Conservation (phyloP, 768 basidiomycete species). For the Rhizopogon roseolus region DNA sequence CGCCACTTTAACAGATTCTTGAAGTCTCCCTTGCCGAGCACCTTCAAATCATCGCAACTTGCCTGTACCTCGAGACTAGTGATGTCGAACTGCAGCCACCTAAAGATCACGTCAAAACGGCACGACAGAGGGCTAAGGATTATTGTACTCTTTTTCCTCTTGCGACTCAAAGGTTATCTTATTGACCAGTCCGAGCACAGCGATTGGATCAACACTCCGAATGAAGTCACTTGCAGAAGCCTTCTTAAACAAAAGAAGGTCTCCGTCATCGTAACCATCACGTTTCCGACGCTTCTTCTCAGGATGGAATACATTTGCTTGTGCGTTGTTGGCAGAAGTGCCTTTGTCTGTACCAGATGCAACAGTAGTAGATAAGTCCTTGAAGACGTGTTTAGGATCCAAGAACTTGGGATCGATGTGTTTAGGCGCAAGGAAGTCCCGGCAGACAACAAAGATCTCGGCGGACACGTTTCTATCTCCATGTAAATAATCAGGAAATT, state of each 20-base stretch:
- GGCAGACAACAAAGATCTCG: slow-evolving; percentile 98
- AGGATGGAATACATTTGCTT: slow-evolving; percentile 93
- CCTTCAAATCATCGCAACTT: slow-evolving; percentile 92
- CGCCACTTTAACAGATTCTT: slow-evolving; percentile 92
- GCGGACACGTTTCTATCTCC: slow-evolving; percentile 88
- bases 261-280: slow-evolving; percentile 93
- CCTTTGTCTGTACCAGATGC: slow-evolving; percentile 44
- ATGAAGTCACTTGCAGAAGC: slow-evolving; percentile 71
- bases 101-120: slow-evolving; percentile 22
- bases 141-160: slow-evolving; percentile 77
- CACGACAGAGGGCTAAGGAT: slow-evolving; percentile 3
- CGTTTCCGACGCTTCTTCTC: slow-evolving; percentile 93
- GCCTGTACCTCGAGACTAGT: slow-evolving; percentile 77
- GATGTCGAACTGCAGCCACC: slow-evolving; percentile 68
- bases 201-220: slow-evolving; percentile 63
- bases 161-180: slow-evolving; percentile 73
- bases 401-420: slow-evolving; percentile 97
- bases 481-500: not conserved
- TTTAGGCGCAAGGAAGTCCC: slow-evolving; percentile 90
- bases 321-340: slow-evolving; percentile 58
- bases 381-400: slow-evolving; percentile 96
- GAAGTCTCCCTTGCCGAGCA: slow-evolving; percentile 97
- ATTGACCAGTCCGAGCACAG: slow-evolving; percentile 73
- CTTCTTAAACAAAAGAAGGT: slow-evolving; percentile 84
- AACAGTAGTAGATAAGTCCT: slow-evolving; percentile 63